Conservation (phyloP, 371 early-diverging fungal genomes). For the Mucor circinelloides region DNA sequence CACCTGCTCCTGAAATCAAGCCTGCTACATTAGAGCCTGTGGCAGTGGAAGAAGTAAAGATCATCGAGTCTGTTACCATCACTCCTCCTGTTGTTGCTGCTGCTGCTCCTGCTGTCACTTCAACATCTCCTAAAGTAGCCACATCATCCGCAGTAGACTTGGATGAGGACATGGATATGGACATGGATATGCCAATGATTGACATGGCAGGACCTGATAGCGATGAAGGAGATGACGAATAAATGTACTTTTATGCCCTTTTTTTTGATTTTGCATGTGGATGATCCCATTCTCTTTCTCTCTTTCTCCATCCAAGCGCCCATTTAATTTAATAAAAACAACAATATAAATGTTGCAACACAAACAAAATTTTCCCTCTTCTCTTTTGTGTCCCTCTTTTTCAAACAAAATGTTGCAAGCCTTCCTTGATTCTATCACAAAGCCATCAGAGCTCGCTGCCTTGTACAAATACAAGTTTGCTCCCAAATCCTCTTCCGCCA, state of each 20-base stretch:
- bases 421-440: constrained; percentile 68
- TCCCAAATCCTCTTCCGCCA: constrained; percentile 55
- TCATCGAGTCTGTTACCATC: background rate
- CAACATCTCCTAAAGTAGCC: background rate
- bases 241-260: background rate
- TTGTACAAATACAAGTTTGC: constrained; percentile 77
- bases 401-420: constrained; percentile 23
- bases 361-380: constrained; percentile 8
- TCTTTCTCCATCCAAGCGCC: background rate
- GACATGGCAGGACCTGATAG: constrained; percentile 47
- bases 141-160: background rate
- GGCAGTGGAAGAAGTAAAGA: background rate
- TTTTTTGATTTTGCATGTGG: background rate
- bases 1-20: background rate
- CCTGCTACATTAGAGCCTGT: background rate
- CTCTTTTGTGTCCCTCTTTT: constrained; percentile 3
- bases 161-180: constrained; percentile 26
- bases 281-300: background rate
- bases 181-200: constrained; percentile 46
- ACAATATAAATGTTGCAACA: constrained; percentile 1
- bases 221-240: constrained; percentile 34
- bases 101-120: background rate
- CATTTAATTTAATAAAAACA: background rate
- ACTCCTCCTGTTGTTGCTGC: background rate
- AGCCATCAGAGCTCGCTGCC: constrained; percentile 87